Conservation (phyloP, 1,139 yeast species). For the Kodamaea sp. region DNA sequence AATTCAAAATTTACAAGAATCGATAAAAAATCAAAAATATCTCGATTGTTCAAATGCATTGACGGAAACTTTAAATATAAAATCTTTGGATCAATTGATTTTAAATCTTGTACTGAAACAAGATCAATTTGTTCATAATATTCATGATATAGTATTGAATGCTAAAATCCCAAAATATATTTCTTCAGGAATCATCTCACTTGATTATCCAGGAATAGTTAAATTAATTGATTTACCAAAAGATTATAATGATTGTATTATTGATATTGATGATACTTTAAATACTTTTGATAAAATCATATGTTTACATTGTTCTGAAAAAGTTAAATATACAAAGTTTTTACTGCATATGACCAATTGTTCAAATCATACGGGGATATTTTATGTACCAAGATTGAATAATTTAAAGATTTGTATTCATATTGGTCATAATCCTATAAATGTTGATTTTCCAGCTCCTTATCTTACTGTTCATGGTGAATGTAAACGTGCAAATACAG, state of each 20-base stretch:
- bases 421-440: conserved; percentile 26
- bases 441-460: conserved; percentile 51
- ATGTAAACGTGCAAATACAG: conserved; percentile 50
- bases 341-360: conserved; percentile 27
- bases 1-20: conserved; percentile 17
- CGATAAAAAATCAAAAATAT: conserved; percentile 17
- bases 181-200: conserved; percentile 23
- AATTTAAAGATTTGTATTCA: conserved; percentile 33
- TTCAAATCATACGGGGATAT: conserved; percentile 32
- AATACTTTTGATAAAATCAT: conserved; percentile 24
- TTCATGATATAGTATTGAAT: conserved; percentile 23
- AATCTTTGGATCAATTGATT: conserved; percentile 20
- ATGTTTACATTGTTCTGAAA: conserved; percentile 34
- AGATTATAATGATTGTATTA: conserved; percentile 30
- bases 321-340: conserved; percentile 16
- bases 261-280: conserved; percentile 20
- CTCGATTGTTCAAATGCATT: conserved; percentile 22
- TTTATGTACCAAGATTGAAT: conserved; percentile 41
- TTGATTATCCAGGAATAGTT: conserved; percentile 39
- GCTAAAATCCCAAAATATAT: conserved; percentile 26
- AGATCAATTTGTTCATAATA: conserved; percentile 17
- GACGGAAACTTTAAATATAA: conserved; percentile 20
- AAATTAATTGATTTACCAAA: conserved; percentile 39
- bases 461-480: conserved; percentile 74
- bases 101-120: conserved; percentile 9